phyloP scores from a whole-genome alignment of 129 eudicot species.

The Daucus carota region DH1_v3.0 NC_030381.2:42357501-42358000 shows the following conservation, averaged over 20 bases:
- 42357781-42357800: constrained; percentile 87
- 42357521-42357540: constrained; percentile 50
- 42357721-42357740: too few species aligned
- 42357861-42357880: background rate
- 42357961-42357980: constrained; percentile 54
- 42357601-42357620: constrained; percentile 57
- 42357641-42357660: constrained; percentile 59
- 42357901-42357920: background rate
- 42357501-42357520: constrained; percentile 35
- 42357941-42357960: constrained; percentile 55
- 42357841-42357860: constrained; percentile 53
- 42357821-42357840: constrained; percentile 55
- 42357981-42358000: constrained; percentile 54
- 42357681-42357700: background rate
- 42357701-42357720: too few species aligned
- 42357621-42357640: constrained; percentile 52
- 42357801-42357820: constrained; percentile 67
- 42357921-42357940: constrained; percentile 59
- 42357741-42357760: background rate
- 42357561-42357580: constrained; percentile 64
- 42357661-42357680: constrained; percentile 27
- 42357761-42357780: constrained; percentile 31
- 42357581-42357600: constrained; percentile 55
- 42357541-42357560: constrained; percentile 65
- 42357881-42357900: background rate